Conservation (phyloP, 352 stramenopile species). For the Chrysophaeum taylorii region DNA sequence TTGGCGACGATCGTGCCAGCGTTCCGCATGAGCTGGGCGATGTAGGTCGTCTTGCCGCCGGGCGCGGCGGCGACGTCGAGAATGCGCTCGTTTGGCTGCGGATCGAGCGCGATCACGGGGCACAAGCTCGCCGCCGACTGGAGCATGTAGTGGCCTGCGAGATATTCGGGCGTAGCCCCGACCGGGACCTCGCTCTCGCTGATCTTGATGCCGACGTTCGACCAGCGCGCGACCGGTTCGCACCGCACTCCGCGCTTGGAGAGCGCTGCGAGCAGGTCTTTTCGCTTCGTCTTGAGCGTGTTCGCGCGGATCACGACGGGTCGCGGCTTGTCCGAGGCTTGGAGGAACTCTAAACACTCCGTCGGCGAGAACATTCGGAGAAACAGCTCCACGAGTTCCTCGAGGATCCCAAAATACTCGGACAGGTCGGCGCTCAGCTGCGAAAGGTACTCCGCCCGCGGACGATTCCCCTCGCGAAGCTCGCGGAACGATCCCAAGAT, state of each 20-base stretch:
- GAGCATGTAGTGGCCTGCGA: constrained; percentile 99
- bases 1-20: constrained; percentile 95
- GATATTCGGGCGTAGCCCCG: constrained; percentile 98
- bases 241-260: constrained; percentile 97
- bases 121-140: constrained; percentile 96
- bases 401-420: constrained; percentile 96
- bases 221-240: constrained; percentile 96
- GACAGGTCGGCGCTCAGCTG: too few species aligned
- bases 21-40: constrained; percentile 99
- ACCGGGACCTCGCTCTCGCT: constrained; percentile 95
- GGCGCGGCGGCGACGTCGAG: constrained; percentile 96
- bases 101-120: constrained; percentile 90
- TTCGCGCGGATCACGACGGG: constrained; percentile 98
- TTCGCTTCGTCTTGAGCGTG: constrained; percentile 95
- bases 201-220: constrained; percentile 97
- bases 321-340: constrained; percentile 91
- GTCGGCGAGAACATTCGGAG: constrained; percentile 91
- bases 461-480: too few species aligned
- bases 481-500: too few species aligned
- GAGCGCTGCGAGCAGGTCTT: constrained; percentile 91
- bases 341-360: constrained; percentile 95
- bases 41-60: constrained; percentile 98
- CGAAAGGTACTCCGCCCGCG: too few species aligned
- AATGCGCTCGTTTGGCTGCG: constrained; percentile 88
- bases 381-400: constrained; percentile 93